Base-by-base conservation (phyloP, 2,329 filamentous ascomycete genomes). In the Ambrosiella cleistominuta region DNA sequence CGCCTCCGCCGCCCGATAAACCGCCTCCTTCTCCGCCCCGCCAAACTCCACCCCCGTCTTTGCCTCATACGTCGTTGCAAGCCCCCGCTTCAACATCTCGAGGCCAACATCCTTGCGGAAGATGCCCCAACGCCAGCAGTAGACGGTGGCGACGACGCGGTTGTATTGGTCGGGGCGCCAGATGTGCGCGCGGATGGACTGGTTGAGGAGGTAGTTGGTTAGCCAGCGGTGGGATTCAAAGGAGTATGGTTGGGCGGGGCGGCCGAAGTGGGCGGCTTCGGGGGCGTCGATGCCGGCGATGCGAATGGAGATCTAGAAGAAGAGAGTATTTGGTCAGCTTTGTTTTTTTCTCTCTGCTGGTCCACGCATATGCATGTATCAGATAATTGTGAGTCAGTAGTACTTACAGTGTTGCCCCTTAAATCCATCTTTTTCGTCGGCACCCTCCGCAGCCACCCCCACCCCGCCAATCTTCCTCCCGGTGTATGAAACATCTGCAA, bases 401-500 rank as follows among this genome's bases (percentile, higher is more conserved):
- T 13, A 39, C 38, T 15, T 75, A 94, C 88, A 61, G 90, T 96
- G 63, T 85, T 82, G 61, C 84, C 82, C 66, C 80, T 87, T 62
- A 95, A 71, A 37, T 81, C 78, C 60, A 83, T 79, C 66, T 78
- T 84, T 59, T 77, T 80, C 11, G 72, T 75, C 1, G 89, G 90
- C 6, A 95, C 77, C 60, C 71, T 82, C 65, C 88, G 83, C 62
- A 93, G 66, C 88, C 88, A 95, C n/a, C 86, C 89, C 93, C 93
- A 98, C 57, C 93, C 93, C 9, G 85, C 78, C 56, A 90, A 70
- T 63, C 82, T 78, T 9, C 93, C 93, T n/a, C 91, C 91, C 0
- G 93, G 93, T 0, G 89, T 97, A 69, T 98, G 93, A 68, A 85
- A 98, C 53, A 98, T 69, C 64, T 93, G 85, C 69, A 98, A 96